phyloP scores from a whole-genome alignment of 202 grass and related monocot species.

The Brachypodium distachyon region DNA sequence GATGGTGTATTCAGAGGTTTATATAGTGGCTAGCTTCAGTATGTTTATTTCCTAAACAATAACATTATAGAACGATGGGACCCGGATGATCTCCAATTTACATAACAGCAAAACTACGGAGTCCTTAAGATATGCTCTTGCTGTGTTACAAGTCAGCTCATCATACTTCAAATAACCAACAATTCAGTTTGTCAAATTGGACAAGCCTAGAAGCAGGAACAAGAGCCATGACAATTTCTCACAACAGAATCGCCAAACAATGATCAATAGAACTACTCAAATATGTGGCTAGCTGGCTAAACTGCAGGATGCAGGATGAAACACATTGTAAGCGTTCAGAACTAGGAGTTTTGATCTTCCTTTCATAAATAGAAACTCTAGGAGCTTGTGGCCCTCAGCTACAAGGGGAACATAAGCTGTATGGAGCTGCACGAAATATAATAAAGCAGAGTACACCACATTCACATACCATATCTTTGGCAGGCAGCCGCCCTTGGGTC shows the following conservation, averaged over 20 bases:
- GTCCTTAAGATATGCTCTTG: neutral
- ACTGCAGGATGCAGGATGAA: neutral
- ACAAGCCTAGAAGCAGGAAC: neutral
- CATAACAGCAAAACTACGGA: neutral
- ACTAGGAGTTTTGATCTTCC: neutral
- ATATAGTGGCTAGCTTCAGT: neutral
- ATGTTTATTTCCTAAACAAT: neutral
- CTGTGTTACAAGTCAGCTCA: neutral
- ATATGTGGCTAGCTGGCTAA: neutral
- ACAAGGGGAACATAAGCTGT: neutral
- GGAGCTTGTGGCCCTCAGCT: neutral
- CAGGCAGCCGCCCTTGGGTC: constrained; percentile 18
- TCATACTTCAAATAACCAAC: neutral
- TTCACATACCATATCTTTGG: constrained; percentile 50
- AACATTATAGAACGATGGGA: neutral
- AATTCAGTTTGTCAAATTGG: neutral
- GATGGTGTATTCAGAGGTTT: neutral
- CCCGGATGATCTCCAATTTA: too few relatives aligned
- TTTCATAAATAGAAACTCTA: neutral
- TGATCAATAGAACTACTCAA: neutral
- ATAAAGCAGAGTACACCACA: neutral
- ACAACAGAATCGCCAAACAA: neutral
- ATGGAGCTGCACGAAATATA: neutral
- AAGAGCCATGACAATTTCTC: neutral
- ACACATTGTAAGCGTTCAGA: neutral